phyloP scores from a whole-genome alignment of 176 grass and related monocot genomes.

The Alloteropsis semialata region DNA sequence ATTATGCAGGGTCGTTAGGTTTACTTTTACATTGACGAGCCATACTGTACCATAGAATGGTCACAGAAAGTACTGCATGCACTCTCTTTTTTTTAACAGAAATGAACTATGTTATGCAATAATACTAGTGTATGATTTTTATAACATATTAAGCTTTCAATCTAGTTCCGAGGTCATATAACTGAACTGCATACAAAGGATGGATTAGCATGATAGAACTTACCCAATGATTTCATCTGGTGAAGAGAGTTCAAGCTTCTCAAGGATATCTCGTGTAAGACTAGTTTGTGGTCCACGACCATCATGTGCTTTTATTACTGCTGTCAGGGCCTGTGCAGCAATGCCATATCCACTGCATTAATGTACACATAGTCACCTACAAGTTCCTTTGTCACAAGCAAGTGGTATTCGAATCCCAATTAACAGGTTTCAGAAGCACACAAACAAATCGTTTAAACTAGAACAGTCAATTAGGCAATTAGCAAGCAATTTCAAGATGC shows the following conservation, averaged over 20 bases:
- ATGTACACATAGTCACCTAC: conserved; percentile 51
- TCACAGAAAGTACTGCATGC: not conserved
- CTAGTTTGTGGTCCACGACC: conserved; percentile 87
- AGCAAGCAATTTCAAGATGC: conserved; percentile 15
- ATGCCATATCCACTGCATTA: conserved; percentile 99
- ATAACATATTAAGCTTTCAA: conserved; percentile 6
- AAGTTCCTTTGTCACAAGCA: conserved; percentile 32
- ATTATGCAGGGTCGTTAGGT: no score
- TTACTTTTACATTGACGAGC: conserved; percentile 3
- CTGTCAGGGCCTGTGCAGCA: conserved; percentile 95
- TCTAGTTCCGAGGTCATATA: not conserved
- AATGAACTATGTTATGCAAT: conserved; percentile 18
- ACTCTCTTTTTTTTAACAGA: not conserved
- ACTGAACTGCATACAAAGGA: not conserved
- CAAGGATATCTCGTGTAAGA: conserved; percentile 68
- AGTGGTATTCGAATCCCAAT: conserved; percentile 14
- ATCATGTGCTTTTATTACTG: conserved; percentile 81
- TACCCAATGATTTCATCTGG: conserved; percentile 99
- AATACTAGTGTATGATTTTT: not conserved
- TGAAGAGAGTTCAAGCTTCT: conserved; percentile 80
- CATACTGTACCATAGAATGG: not conserved
- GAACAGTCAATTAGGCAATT: not conserved
- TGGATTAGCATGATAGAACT: conserved; percentile 3
- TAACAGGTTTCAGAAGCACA: conserved; percentile 20
- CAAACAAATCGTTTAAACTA: not conserved